Base-by-base conservation (phyloP, 371 early-diverging fungal genomes). In the Mycotypha africana region DNA sequence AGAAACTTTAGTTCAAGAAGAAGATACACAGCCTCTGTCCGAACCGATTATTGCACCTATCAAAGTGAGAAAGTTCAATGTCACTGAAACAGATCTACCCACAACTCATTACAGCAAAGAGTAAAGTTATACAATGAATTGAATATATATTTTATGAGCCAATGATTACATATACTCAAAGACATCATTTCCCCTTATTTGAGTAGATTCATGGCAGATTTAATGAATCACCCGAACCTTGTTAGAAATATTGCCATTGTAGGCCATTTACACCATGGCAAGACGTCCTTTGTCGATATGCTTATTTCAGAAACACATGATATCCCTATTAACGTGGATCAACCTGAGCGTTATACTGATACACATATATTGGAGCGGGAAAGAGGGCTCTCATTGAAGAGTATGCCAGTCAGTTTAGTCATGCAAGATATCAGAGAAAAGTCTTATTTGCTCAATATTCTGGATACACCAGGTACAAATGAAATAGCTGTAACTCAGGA, bases 241-340 rank as follows among this genome's bases (percentile, higher is more conserved):
- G 72, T 87, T 20, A 84, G 97, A 49, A 96, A 95, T 52, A 68
- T 98, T 41, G 91, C 90, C 9, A 53, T 98, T 39, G 87, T 91
- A 2, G 99, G 99, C 17, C 94, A 95, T 69, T 76, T 98, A 49
- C 97, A 97, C 53, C 96, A 96, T 60, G 99, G 99, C 45, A 98
- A 98, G 56, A 93, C 97, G 0, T 77, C 93, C 0, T 82, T 98
- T 47, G 76, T 95, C 28, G 98, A 97, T 56, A 83, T 91, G 79
- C 82, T 98, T 16, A 88, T 97, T 14, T 76, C 84, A 14, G 81
- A 91, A 57, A 93, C 95, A 8, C 97, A 97, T 53, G 60, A 74
- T 40, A 70, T 78, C 32, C 74, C 75, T 41, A 57, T 82, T 47
- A 81, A 72, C 51, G 71, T 73, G 6, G 83, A 82, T 40, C 65